Base-by-base conservation (phyloP, 2,329 filamentous ascomycete species). In the Colletotrichum sp. region DNA sequence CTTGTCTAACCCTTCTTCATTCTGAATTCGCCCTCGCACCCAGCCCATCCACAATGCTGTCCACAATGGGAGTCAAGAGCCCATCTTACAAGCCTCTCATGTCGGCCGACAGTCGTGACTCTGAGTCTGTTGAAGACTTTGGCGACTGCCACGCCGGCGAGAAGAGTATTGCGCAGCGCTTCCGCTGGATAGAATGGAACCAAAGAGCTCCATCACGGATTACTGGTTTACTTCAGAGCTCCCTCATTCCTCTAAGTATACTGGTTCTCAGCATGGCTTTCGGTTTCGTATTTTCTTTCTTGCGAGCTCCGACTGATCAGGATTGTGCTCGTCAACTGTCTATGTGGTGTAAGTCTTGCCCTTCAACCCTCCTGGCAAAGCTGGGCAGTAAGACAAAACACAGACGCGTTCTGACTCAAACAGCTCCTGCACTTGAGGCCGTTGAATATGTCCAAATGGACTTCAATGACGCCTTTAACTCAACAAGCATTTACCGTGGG, bases 401-500 rank as follows among this genome's bases (percentile, higher is more conserved):
- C n/a, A 30, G 24, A 63, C n/a, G 28, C 10, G n/a, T 34, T 57
- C 26, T 55, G 8, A 67, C 15, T 24, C n/a, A 8, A 8, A 52
- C 30, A 72, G 71, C 71, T 52, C 71, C 71, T 60, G 64, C 64
- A n/a, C 63, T 72, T 34, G 65, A 68, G 15, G 71, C 71, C 36
- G 71, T 72, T n/a, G 71, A 72, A 21, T 72, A 68, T 30, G 21
- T 67, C 7, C 24, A 60, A 60, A 28, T 63, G 10, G 65, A 67
- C 16, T 72, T 72, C 12, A 21, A 60, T 16, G 52, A 68, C 8
- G 71, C 71, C 6, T 72, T 72, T 16, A 67, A 67, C 32, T 67
- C 71, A 32, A 67, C 64, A n/a, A 67, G 63, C 52, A 68, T 72
- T 30, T 72, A 68, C 10, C 71, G 71, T 61, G 71, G 71, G n/a